These are phyloP conservation scores for Naganishia sp. DNA, from an alignment of 1,284 basidiomycete genomes.

Conservation along the genomic window DNA sequence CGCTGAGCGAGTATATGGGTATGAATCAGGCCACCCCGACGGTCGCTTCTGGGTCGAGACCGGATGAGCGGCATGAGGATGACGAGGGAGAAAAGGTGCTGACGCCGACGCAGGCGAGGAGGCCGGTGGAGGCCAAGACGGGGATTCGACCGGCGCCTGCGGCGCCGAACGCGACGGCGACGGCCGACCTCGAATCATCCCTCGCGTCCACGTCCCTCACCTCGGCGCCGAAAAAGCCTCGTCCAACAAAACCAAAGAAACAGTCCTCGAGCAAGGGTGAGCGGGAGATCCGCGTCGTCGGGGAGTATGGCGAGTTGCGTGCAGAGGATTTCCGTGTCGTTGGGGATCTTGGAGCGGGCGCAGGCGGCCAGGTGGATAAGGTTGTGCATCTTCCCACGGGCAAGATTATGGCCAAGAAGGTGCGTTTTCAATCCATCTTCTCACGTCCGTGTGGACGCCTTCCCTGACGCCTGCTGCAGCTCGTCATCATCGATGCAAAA, in stretches of 20 bases:
- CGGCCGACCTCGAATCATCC: constrained; percentile 27
- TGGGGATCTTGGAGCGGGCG: constrained; percentile 90
- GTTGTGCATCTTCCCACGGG: constrained; percentile 89
- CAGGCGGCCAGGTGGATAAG: constrained; percentile 94
- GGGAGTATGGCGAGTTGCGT: constrained; percentile 69
- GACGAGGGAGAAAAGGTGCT: background rate
- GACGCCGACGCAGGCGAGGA: constrained; percentile 39
- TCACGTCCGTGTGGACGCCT: background rate
- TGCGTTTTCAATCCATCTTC: constrained; percentile 49
- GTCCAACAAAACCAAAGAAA: constrained; percentile 48
- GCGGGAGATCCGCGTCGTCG: constrained; percentile 32
- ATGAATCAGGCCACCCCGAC: constrained; percentile 26
- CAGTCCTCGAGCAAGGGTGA: constrained; percentile 53
- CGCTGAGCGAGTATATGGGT: constrained; percentile 26
- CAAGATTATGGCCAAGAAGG: constrained; percentile 93
- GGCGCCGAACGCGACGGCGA: constrained; percentile 7
- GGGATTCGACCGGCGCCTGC: constrained; percentile 41
- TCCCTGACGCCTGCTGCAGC: constrained; percentile 58
- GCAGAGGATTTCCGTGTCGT: constrained; percentile 81
- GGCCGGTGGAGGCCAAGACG: constrained; percentile 46
- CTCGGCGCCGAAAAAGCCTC: constrained; percentile 52
- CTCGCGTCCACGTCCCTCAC: constrained; percentile 44
- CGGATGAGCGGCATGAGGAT: constrained; percentile 1
- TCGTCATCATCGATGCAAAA: constrained; percentile 96
- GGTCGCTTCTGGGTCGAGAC: constrained; percentile 15